Evolutionary conservation across 108 stramenopile genomes (phyloP).

Genomic region (Craspedostauros australis): DNA sequence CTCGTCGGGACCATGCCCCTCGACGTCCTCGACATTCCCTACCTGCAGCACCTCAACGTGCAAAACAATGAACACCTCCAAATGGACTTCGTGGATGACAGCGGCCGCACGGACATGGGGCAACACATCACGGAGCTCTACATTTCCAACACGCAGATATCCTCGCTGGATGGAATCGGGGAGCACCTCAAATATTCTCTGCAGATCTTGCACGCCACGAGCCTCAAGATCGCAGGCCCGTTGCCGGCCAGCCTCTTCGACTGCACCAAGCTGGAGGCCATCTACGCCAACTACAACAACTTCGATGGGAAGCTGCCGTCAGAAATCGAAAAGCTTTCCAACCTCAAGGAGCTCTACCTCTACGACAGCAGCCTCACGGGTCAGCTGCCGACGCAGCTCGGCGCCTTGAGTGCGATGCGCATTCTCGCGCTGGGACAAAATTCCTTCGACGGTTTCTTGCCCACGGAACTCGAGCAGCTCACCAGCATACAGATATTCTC

Average conservation of each 20-base stretch:
- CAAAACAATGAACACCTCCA: constrained; percentile 34
- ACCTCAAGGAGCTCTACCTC: constrained; percentile 42
- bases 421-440: constrained; percentile 3
- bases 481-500: constrained; percentile 17
- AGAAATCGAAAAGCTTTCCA: constrained; percentile 31
- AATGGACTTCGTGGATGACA: constrained; percentile 47
- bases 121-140: constrained; percentile 43
- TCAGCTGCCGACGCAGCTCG: constrained; percentile 21
- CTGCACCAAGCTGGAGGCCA: constrained; percentile 40
- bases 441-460: constrained; percentile 8
- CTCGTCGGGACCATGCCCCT: constrained; percentile 57
- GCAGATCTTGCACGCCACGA: constrained; percentile 42
- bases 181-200: constrained; percentile 34
- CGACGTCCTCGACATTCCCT: constrained; percentile 46
- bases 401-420: background rate
- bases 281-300: constrained; percentile 42
- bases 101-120: constrained; percentile 44
- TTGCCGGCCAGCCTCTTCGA: constrained; percentile 44
- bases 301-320: constrained; percentile 50
- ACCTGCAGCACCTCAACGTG: constrained; percentile 46
- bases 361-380: constrained; percentile 44
- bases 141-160: constrained; percentile 23
- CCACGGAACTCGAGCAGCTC: constrained; percentile 13
- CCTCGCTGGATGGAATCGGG: constrained; percentile 10
- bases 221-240: constrained; percentile 36